A percentile compares a stretch with the other conserved stretches of the same genome.
These are phyloP conservation scores for Ascomycota sp. DNA, from an alignment of 2,329 filamentous ascomycete species.

Conservation along the genomic window DNA sequence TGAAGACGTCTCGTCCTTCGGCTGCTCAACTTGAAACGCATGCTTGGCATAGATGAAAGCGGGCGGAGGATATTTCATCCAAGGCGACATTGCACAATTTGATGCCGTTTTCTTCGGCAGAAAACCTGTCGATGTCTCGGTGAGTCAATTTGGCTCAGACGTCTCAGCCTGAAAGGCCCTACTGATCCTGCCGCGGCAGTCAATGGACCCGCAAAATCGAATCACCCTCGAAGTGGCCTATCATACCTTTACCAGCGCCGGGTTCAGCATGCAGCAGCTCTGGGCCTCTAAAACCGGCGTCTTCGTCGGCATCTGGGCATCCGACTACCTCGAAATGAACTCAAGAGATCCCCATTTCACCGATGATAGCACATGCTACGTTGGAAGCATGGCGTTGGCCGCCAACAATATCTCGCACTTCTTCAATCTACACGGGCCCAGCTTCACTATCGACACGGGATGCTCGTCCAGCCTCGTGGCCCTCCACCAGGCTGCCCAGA, in stretches of 20 bases:
- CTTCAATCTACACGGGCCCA: conserved; percentile 22
- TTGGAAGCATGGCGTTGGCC: conserved; percentile 18
- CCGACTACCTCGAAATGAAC: conserved; percentile 15
- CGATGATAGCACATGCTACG: conserved; percentile 13
- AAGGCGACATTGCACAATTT: conserved; percentile 6
- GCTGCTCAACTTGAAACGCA: background rate
- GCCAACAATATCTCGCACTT: conserved; percentile 24
- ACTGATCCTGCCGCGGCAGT: conserved; percentile 1
- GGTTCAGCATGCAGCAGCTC: conserved; percentile 1
- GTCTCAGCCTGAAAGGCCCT: too few species aligned
- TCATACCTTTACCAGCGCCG: conserved; percentile 13
- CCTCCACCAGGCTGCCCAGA: conserved; percentile 17
- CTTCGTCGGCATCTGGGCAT: conserved; percentile 10
- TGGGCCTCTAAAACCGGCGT: conserved; percentile 5
- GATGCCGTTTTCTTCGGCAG: conserved; percentile 8
- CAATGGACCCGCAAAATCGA: conserved; percentile 21
- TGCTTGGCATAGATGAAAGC: conserved; percentile 2
- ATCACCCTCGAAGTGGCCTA: conserved; percentile 17
- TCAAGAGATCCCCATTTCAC: conserved; percentile 4
- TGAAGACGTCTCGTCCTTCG: conserved; percentile 1
- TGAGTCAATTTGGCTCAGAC: background rate
- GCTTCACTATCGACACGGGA: conserved; percentile 26
- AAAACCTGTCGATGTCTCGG: conserved; percentile 4
- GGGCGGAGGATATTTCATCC: conserved; percentile 9
- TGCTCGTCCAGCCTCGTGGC: conserved; percentile 25